Percentiles rank a stretch among this genome's conserved stretches.
Evolutionary conservation across 2,329 filamentous ascomycete species (phyloP).

Genomic region (Diaporthe ilicicola): DNA sequence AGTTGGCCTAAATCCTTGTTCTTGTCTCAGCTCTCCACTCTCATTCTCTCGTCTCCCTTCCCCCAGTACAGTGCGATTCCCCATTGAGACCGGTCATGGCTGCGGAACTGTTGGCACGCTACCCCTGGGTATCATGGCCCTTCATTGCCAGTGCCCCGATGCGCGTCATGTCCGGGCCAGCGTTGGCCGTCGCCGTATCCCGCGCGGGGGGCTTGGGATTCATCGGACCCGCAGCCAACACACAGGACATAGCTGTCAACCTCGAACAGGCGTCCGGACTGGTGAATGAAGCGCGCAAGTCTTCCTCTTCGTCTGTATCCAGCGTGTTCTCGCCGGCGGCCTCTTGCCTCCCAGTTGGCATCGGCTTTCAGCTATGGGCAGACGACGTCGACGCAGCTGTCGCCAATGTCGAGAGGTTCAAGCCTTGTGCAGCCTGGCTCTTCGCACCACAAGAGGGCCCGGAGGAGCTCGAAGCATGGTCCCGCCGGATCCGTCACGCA

Average conservation of each 20-base stretch:
- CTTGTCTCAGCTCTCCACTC: not conserved
- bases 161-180: constrained; percentile 66
- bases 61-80: not conserved
- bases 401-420: constrained; percentile 41
- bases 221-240: constrained; percentile 49
- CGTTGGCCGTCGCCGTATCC: constrained; percentile 69
- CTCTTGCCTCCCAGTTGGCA: constrained; percentile 51
- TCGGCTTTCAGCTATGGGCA: constrained; percentile 58
- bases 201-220: constrained; percentile 75
- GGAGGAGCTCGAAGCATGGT: constrained; percentile 53
- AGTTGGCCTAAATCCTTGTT: not conserved
- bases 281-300: constrained; percentile 32
- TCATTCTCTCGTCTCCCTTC: not conserved
- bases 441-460: constrained; percentile 52
- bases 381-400: constrained; percentile 46
- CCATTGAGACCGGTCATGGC: constrained; percentile 22
- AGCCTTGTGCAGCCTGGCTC: constrained; percentile 55
- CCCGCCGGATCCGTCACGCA: constrained; percentile 49
- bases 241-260: constrained; percentile 43
- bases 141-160: constrained; percentile 73
- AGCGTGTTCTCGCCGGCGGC: not conserved
- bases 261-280: constrained; percentile 40
- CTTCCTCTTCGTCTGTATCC: constrained; percentile 13
- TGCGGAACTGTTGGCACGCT: constrained; percentile 22
- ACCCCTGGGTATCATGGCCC: constrained; percentile 65